Evolutionary conservation across 129 eudicot species (phyloP).

Genomic region (Gnaphalium uliginosum): DNA sequence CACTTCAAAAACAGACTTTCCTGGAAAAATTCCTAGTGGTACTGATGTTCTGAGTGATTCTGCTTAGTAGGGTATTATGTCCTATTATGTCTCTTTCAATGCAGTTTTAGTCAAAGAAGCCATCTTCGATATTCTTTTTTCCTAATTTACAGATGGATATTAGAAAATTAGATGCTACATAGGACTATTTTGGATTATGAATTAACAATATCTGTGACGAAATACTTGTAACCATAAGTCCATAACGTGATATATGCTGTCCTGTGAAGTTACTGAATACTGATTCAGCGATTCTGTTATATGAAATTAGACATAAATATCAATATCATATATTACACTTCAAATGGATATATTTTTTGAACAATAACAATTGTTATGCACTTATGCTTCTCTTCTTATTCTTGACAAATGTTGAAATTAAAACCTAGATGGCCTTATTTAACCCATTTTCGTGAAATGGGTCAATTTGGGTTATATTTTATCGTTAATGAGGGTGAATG

Average conservation of each 20-base stretch:
- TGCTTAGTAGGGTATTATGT: conserved; percentile 28
- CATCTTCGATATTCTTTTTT: conserved; percentile 6
- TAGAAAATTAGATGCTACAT: conserved; percentile 14
- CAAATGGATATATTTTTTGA: too few relatives aligned
- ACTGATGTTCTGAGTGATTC: conserved; percentile 63
- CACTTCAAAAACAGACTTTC: conserved; percentile 58
- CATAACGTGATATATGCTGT: background rate
- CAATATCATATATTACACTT: background rate
- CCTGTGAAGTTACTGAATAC: background rate
- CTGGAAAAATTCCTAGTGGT: conserved; percentile 79
- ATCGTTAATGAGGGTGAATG: background rate
- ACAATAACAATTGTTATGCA: background rate
- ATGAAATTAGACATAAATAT: background rate
- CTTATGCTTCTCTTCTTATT: background rate
- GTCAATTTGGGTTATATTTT: background rate
- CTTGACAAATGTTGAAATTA: conserved; percentile 29
- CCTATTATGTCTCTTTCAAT: background rate
- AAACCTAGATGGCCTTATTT: background rate
- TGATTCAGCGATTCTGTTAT: background rate
- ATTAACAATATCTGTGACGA: background rate
- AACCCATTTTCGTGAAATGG: background rate
- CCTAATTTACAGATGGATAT: conserved; percentile 16
- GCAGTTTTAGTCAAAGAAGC: background rate
- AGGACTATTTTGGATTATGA: background rate
- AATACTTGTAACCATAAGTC: conserved; percentile 7